phyloP scores from a whole-genome alignment of 108 stramenopile species.

The Mayamaea pseudoterrestris region DNA sequence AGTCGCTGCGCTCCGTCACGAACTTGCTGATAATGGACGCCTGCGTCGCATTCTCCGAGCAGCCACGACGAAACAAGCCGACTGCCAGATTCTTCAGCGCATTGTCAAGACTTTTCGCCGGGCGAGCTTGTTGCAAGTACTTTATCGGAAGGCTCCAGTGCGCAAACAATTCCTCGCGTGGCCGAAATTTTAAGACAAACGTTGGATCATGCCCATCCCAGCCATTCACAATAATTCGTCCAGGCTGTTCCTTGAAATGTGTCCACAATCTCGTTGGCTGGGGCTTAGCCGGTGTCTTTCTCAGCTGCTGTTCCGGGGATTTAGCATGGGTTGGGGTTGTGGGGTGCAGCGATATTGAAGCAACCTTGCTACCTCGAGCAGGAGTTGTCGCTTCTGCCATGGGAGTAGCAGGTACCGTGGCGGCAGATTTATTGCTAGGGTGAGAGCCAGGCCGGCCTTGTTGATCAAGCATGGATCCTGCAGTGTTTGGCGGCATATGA shows the following conservation, averaged over 20 bases:
- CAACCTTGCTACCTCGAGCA: too few relatives aligned
- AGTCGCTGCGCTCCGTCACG: conserved; percentile 33
- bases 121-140: conserved; percentile 29
- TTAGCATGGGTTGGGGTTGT: neutral
- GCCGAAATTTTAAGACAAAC: conserved; percentile 33
- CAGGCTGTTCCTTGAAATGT: conserved; percentile 63
- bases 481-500: too few relatives aligned
- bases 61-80: conserved; percentile 77
- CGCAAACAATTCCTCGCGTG: conserved; percentile 61
- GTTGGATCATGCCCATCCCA: conserved; percentile 15
- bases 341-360: too few relatives aligned
- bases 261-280: conserved; percentile 45
- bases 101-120: neutral
- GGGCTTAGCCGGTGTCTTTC: conserved; percentile 16
- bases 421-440: too few relatives aligned
- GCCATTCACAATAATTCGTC: conserved; percentile 54
- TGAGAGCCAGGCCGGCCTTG: too few relatives aligned
- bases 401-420: neutral
- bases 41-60: conserved; percentile 58
- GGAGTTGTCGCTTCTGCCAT: neutral
- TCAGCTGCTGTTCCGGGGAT: conserved; percentile 2
- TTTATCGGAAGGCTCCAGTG: conserved; percentile 65
- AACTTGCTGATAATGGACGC: conserved; percentile 70
- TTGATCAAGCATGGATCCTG: too few relatives aligned
- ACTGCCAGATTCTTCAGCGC: conserved; percentile 38